Evolutionary conservation across 2,329 filamentous ascomycete species (phyloP).

Genomic region (Aspergillus quadrilineatus): DNA sequence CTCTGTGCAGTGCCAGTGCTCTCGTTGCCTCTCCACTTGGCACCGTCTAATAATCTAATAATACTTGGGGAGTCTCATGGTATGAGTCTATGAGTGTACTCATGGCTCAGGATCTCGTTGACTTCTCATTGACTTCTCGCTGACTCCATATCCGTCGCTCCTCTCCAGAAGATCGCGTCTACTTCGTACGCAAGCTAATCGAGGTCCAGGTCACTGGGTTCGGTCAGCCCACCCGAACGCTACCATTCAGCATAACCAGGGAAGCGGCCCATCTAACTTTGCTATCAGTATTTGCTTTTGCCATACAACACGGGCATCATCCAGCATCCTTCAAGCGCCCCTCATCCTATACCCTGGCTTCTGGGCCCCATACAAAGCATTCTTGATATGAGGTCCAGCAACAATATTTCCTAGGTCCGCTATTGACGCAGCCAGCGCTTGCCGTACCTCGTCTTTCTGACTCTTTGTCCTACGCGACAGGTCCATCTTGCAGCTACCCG

Average conservation of each 20-base stretch:
- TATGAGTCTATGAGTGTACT: neutral
- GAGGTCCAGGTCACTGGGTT: neutral
- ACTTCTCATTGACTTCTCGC: too few species aligned
- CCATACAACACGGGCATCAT: neutral
- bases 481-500: neutral
- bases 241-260: neutral
- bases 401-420: neutral
- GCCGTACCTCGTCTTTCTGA: neutral
- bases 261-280: neutral
- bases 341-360: constrained; percentile 1
- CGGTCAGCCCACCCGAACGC: neutral
- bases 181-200: neutral
- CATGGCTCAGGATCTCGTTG: too few species aligned
- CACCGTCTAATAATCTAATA: neutral
- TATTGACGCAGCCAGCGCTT: neutral
- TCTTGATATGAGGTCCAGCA: neutral
- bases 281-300: neutral
- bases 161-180: neutral
- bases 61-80: neutral
- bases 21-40: neutral
- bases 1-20: neutral
- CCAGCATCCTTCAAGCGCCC: neutral
- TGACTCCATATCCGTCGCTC: neutral
- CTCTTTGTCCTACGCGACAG: constrained; percentile 5
- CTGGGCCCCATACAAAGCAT: neutral